These are phyloP conservation scores for bread wheat (Triticum aestivum) DNA, from an alignment of 176 grass and related monocot species.

Conservation along the genomic window IWGSC_CS_RefSeq_v2.1 NC_057799.1:102564816-102565315, in stretches of 20 bases:
- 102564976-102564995: constrained; percentile 3
- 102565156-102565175: constrained; percentile 7
- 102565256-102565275: constrained; percentile 43
- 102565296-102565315: constrained; percentile 47
- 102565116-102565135: constrained; percentile 28
- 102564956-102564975: neutral
- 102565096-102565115: constrained; percentile 11
- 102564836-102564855: neutral
- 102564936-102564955: neutral
- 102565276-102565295: constrained; percentile 28
- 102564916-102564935: neutral
- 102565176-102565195: constrained; percentile 16
- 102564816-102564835: neutral
- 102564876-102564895: neutral
- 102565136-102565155: constrained; percentile 14
- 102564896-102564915: neutral
- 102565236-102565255: constrained; percentile 39
- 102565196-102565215: constrained; percentile 7
- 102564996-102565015: neutral
- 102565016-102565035: neutral
- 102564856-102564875: neutral
- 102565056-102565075: neutral
- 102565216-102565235: constrained; percentile 10
- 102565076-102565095: neutral
- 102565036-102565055: neutral